Evolutionary conservation across 2,329 filamentous ascomycete genomes (phyloP).

Genomic region (Fusarium ramigenum): DNA sequence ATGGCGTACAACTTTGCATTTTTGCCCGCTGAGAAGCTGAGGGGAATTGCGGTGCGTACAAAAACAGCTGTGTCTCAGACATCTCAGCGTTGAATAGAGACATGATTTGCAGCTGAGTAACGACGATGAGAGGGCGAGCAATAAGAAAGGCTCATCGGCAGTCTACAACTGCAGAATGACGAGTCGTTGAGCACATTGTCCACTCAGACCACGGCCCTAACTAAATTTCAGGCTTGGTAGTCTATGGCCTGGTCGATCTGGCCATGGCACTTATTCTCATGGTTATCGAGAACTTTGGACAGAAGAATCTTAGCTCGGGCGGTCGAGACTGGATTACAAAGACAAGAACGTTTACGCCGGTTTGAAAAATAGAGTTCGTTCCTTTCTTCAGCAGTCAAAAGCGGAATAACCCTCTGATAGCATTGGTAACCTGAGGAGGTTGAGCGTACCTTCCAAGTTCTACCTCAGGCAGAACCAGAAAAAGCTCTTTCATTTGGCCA

Average conservation of each 20-base stretch:
- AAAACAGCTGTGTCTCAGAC: neutral
- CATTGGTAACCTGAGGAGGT: neutral
- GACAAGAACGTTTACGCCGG: neutral
- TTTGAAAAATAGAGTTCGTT: conserved; percentile 4
- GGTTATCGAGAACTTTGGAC: neutral
- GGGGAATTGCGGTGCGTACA: neutral
- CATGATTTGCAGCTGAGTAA: neutral
- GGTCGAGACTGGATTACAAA: neutral
- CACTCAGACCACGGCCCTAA: neutral
- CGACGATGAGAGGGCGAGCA: neutral
- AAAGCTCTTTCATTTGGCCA: neutral
- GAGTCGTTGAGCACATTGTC: conserved; percentile 3
- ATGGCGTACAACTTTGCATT: neutral
- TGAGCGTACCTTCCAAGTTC: conserved; percentile 2
- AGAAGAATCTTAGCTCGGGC: neutral
- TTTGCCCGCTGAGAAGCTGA: neutral
- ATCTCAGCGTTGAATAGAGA: neutral
- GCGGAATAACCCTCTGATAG: conserved; percentile 1
- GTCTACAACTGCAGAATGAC: neutral
- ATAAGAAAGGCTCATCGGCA: neutral
- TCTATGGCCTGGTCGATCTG: neutral
- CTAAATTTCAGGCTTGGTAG: neutral
- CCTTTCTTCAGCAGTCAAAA: conserved; percentile 4
- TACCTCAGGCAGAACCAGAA: neutral
- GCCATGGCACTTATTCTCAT: neutral